Evolutionary conservation across 352 stramenopile genomes (phyloP).

Genomic region (Globisporangium cystogenes): DNA sequence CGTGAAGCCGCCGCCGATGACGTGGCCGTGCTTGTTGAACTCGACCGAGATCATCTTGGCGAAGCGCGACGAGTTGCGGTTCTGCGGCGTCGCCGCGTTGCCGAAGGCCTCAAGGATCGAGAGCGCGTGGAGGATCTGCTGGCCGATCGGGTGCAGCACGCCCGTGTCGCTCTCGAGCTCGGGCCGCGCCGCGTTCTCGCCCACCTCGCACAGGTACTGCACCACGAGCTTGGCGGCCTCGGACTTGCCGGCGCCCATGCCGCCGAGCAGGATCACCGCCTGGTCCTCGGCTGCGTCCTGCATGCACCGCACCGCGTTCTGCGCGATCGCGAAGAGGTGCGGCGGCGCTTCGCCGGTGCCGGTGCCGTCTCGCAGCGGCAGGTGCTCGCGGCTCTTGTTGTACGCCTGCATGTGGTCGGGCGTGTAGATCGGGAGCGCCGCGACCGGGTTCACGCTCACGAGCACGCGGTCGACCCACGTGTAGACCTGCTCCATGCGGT

Average conservation of each 20-base stretch:
- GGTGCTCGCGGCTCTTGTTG: constrained; percentile 57
- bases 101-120: constrained; percentile 78
- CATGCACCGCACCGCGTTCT: constrained; percentile 75
- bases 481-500: constrained; percentile 80
- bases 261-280: constrained; percentile 64
- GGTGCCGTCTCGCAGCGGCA: constrained; percentile 48
- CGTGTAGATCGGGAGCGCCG: constrained; percentile 74
- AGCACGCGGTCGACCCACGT: constrained; percentile 79
- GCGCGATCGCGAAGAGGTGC: constrained; percentile 72
- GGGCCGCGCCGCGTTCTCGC: constrained; percentile 39
- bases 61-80: constrained; percentile 72
- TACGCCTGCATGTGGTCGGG: constrained; percentile 79
- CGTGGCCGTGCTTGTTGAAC: constrained; percentile 68
- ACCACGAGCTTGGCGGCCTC: constrained; percentile 79
- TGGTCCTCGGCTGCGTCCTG: constrained; percentile 77
- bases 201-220: constrained; percentile 78
- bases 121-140: constrained; percentile 80
- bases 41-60: constrained; percentile 83
- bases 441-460: constrained; percentile 65
- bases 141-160: constrained; percentile 65
- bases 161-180: constrained; percentile 34
- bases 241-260: constrained; percentile 72
- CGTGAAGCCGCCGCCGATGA: constrained; percentile 77
- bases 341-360: constrained; percentile 48
- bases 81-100: constrained; percentile 50